These are phyloP conservation scores for Myriosclerotinia duriaeana DNA, from an alignment of 2,329 filamentous ascomycete species.

Conservation along the genomic window DNA sequence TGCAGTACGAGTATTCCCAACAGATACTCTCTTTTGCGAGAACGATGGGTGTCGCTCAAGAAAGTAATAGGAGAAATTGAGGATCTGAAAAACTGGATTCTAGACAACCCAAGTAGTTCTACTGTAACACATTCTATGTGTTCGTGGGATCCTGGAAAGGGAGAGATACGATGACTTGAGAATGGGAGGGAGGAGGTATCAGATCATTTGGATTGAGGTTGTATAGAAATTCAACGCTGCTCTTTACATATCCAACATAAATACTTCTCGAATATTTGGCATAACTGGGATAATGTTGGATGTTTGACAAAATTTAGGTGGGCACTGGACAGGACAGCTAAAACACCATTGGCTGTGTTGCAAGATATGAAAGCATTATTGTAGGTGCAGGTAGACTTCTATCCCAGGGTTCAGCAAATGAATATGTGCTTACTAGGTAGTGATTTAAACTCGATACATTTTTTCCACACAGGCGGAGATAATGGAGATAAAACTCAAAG, in stretches of 20 bases:
- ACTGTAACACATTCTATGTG: constrained; percentile 58
- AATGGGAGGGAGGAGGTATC: constrained; percentile 19
- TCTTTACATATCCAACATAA: not conserved
- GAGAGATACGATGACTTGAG: constrained; percentile 48
- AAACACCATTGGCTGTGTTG: no score
- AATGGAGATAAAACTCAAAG: not conserved
- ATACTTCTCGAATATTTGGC: not conserved
- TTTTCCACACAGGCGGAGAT: not conserved
- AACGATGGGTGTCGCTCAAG: constrained; percentile 29
- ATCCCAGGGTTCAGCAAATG: not conserved
- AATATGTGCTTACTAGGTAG: not conserved
- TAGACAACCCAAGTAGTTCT: constrained; percentile 54
- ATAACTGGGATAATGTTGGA: not conserved
- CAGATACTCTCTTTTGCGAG: constrained; percentile 40
- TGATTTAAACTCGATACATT: not conserved
- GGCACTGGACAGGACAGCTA: no score
- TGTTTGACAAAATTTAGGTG: no score
- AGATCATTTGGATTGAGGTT: not conserved
- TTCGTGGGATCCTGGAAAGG: constrained; percentile 55
- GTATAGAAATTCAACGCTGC: not conserved
- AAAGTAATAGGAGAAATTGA: constrained; percentile 33
- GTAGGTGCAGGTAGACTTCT: no score
- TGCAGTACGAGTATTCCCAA: constrained; percentile 40
- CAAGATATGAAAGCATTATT: no score
- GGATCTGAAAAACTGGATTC: constrained; percentile 50